Conservation (phyloP, 129 eudicot species). For the Flaveria trinervia region DNA sequence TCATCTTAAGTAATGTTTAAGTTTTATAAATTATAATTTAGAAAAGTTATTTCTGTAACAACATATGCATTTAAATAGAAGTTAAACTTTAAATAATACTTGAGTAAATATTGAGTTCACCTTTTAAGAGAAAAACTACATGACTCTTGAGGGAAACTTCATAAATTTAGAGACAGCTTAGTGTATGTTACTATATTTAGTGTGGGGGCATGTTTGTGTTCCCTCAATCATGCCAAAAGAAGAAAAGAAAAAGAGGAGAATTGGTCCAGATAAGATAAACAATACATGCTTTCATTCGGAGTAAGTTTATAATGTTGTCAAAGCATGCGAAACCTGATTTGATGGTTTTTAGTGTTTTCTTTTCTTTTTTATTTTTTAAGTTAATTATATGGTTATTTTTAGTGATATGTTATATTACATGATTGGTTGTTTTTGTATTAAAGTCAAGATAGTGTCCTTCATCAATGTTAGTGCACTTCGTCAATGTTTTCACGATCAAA, state of each 20-base stretch:
- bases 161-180: background rate
- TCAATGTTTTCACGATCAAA: too few relatives aligned
- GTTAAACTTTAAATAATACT: too few relatives aligned
- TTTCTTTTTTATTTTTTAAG: background rate
- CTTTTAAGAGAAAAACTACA: too few relatives aligned
- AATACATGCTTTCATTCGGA: conserved; percentile 12
- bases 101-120: too few relatives aligned
- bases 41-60: too few relatives aligned
- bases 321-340: conserved; percentile 30
- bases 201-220: conserved; percentile 9
- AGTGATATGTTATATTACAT: too few relatives aligned
- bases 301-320: conserved; percentile 22
- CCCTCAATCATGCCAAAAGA: conserved; percentile 20
- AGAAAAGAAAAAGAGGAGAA: conserved; percentile 11
- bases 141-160: background rate
- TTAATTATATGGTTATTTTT: background rate
- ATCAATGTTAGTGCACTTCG: too few relatives aligned
- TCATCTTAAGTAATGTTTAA: too few relatives aligned
- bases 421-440: too few relatives aligned
- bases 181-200: background rate
- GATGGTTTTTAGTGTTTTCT: conserved; percentile 14
- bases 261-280: conserved; percentile 4
- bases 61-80: too few relatives aligned
- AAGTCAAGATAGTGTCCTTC: too few relatives aligned
- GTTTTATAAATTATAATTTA: too few relatives aligned